These are phyloP conservation scores for Prillingera fragicola DNA, from an alignment of 1,284 basidiomycete species.

Conservation along the genomic window DNA sequence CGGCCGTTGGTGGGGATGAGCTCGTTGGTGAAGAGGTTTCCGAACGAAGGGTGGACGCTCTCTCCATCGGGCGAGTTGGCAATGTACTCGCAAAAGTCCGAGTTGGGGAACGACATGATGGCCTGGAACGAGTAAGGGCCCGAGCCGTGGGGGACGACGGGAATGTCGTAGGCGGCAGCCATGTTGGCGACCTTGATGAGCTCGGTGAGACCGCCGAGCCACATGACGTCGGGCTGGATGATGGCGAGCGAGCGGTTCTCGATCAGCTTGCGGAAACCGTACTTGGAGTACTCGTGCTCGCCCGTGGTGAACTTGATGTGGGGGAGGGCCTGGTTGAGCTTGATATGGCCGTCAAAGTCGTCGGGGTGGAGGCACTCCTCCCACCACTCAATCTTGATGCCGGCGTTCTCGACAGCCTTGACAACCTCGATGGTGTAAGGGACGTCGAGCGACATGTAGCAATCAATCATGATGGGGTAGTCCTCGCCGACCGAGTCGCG, in stretches of 20 bases:
- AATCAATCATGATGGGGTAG: conserved; percentile 55
- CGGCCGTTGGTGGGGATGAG: conserved; percentile 51
- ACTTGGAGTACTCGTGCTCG: conserved; percentile 55
- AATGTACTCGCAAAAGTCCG: conserved; percentile 50
- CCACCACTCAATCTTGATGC: conserved; percentile 54
- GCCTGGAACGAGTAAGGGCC: conserved; percentile 48
- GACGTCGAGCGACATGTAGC: conserved; percentile 52
- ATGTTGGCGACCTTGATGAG: conserved; percentile 52
- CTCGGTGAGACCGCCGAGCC: conserved; percentile 54
- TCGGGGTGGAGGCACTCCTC: conserved; percentile 54
- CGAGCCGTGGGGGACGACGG: conserved; percentile 54
- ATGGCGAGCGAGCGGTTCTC: conserved; percentile 53
- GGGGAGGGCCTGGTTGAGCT: conserved; percentile 51
- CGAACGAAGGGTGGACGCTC: conserved; percentile 52
- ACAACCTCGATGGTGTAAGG: conserved; percentile 53
- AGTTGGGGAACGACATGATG: conserved; percentile 44
- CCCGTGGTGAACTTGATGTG: conserved; percentile 55
- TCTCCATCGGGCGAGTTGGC: conserved; percentile 55
- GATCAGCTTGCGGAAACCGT: conserved; percentile 55
- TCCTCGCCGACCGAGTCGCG: conserved; percentile 49
- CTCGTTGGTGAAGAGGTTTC: conserved; percentile 54
- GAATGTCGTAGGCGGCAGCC: conserved; percentile 51
- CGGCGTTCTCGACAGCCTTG: conserved; percentile 48
- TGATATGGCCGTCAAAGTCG: conserved; percentile 51
- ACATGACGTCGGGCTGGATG: conserved; percentile 54